A percentile compares a stretch with the other conserved stretches of the same genome.
Conservation (phyloP, 2,329 filamentous ascomycete genomes). For the Paecilomyces variotii region DNA sequence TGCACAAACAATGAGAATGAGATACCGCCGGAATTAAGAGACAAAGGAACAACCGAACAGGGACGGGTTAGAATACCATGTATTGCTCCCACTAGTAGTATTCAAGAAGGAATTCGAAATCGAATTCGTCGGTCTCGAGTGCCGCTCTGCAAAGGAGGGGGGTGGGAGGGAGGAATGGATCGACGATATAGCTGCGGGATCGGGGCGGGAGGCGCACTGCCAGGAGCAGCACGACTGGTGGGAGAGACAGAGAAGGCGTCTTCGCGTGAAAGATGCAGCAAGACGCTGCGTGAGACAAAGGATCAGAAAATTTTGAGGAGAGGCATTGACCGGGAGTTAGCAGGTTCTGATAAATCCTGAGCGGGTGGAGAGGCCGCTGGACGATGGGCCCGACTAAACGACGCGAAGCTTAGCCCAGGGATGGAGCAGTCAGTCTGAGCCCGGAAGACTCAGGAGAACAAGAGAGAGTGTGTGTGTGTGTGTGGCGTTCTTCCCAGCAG, state of each 20-base stretch:
- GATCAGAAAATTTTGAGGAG: neutral
- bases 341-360: neutral
- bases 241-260: neutral
- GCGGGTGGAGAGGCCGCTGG: neutral
- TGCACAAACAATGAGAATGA: slow-evolving; percentile 2
- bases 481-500: neutral
- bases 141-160: slow-evolving; percentile 1
- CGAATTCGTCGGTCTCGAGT: neutral
- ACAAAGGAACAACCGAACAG: neutral
- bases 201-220: neutral
- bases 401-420: neutral
- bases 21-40: neutral
- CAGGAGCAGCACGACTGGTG: neutral
- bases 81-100: neutral
- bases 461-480: too few species aligned
- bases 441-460: neutral
- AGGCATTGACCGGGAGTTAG: neutral
- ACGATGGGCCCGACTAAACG: neutral
- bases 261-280: neutral
- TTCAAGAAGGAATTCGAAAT: neutral
- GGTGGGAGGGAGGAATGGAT: slow-evolving; percentile 10
- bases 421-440: neutral
- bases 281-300: neutral
- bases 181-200: slow-evolving; percentile 4
- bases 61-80: neutral